Percentiles rank a stretch among this genome's conserved stretches.
These are phyloP conservation scores for Boehmeria nivea DNA, from an alignment of 306 rosid genomes.

Conservation along the genomic window DNA sequence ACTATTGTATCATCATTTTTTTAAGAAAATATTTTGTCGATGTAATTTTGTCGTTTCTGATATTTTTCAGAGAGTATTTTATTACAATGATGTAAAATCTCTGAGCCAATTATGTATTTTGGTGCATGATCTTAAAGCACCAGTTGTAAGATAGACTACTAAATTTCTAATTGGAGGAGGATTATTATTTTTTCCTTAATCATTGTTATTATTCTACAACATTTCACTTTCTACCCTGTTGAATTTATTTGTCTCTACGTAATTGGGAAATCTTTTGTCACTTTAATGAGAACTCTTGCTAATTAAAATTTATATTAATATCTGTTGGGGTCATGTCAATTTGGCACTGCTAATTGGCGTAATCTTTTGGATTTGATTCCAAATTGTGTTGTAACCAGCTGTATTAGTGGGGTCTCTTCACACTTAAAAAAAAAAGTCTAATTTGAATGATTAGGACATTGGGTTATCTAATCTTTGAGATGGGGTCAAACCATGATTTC, in stretches of 20 bases:
- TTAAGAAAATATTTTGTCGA: neutral
- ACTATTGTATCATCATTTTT: constrained; percentile 19
- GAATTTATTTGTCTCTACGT: constrained; percentile 28
- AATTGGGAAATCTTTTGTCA: constrained; percentile 39
- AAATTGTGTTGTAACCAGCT: constrained; percentile 87
- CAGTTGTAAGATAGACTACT: constrained; percentile 56
- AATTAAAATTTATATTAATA: constrained; percentile 20
- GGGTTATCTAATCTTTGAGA: constrained; percentile 22
- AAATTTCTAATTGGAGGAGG: constrained; percentile 46
- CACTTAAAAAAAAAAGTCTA: constrained; percentile 37
- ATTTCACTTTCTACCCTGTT: constrained; percentile 23
- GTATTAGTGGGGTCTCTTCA: constrained; percentile 59
- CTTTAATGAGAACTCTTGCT: constrained; percentile 25
- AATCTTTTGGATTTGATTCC: constrained; percentile 72
- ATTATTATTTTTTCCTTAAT: neutral
- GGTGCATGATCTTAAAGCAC: constrained; percentile 54
- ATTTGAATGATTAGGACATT: constrained; percentile 48
- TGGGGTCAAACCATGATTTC: constrained; percentile 59
- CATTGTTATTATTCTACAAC: neutral
- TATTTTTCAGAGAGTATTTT: constrained; percentile 29
- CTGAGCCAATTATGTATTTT: constrained; percentile 43
- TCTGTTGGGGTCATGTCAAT: constrained; percentile 58
- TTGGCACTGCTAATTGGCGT: constrained; percentile 34
- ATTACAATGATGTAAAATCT: constrained; percentile 55
- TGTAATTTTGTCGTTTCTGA: constrained; percentile 38